Conservation (phyloP, 1,284 basidiomycete genomes). For the Ustilago trichophora region DNA sequence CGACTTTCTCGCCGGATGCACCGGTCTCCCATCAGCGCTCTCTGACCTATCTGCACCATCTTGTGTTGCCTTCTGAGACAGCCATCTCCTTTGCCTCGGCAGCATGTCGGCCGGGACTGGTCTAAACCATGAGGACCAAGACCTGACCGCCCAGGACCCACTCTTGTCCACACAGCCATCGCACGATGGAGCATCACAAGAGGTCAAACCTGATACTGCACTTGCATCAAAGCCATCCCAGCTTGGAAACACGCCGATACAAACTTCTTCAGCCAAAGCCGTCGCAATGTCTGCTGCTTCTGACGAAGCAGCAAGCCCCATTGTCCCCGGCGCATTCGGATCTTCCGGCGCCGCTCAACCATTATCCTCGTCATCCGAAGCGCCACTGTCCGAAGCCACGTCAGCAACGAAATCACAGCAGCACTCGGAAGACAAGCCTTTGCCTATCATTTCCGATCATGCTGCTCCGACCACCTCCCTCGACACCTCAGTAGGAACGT, state of each 20-base stretch:
- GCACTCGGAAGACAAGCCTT: constrained; percentile 10
- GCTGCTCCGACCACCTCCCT: constrained; percentile 1
- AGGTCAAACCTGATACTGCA: too few species aligned
- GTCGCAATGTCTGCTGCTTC: neutral
- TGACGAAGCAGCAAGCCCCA: neutral
- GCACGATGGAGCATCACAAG: too few species aligned
- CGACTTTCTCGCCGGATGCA: neutral
- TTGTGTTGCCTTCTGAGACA: neutral
- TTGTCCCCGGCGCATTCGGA: constrained; percentile 10
- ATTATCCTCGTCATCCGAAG: too few species aligned
- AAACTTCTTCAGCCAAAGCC: neutral
- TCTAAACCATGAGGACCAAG: constrained; percentile 2
- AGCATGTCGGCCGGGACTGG: constrained; percentile 24
- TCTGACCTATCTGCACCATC: too few species aligned
- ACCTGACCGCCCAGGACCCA: neutral
- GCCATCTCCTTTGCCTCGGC: neutral
- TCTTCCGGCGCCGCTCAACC: neutral
- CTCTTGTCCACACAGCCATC: too few species aligned
- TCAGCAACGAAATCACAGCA: too few species aligned
- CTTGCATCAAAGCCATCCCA: neutral
- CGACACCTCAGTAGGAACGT: constrained; percentile 6
- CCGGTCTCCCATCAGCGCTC: neutral
- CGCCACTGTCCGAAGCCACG: too few species aligned
- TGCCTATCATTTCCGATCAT: constrained; percentile 6
- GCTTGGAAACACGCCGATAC: neutral